Evolutionary conservation across 1,139 yeast genomes (phyloP), one percentile per base, ranked within the genome.

Genomic region (Yamadazyma kanchanaburiensis): DNA sequence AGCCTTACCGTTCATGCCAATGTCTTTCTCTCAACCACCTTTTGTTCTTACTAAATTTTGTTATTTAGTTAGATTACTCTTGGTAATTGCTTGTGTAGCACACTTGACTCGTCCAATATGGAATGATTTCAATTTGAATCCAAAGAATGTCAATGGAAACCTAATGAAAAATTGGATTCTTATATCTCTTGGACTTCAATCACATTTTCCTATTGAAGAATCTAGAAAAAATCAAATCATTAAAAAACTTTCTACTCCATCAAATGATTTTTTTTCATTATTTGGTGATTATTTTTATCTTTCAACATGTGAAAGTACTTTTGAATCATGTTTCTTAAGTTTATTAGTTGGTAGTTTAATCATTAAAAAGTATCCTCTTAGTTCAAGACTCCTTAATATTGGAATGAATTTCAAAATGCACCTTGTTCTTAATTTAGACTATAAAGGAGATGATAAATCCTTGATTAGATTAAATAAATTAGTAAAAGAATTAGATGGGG

Each of bases 321-420:
- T 64, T 45, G 73, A 67, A 42, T 60, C 49, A 30, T 51, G 63
- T 30, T 49, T 65, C 24, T 53, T 67, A 29, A 49, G 43, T 24
- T 49, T 65, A 25, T 36, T 66, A 5, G 40, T 62, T 20, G 65
- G 67, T 0, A 45, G 46, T 8, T 31, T 65, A 5, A 39, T 67
- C 22, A 40, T 46, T 12, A 33, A 39, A 8, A 51, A 45, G 28
- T 49, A 33, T 28, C 57, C 64, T 2, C 15, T 43, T 1, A 29
- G 53, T 18, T 32, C 50, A 3, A 47, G 40, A 5, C 18, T 61
- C 1, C 32, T 65, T 5, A 41, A 43, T 12, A 43, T 52, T 15
- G 55, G 53, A 17, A 48, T 64, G 46, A 48, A 48, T 5, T 42
- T 53, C 26, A 58, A 52, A 28, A 57, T 48, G 4, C 46, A 56